Conservation (phyloP, 768 basidiomycete species). For the Floccularia luteovirens region DNA sequence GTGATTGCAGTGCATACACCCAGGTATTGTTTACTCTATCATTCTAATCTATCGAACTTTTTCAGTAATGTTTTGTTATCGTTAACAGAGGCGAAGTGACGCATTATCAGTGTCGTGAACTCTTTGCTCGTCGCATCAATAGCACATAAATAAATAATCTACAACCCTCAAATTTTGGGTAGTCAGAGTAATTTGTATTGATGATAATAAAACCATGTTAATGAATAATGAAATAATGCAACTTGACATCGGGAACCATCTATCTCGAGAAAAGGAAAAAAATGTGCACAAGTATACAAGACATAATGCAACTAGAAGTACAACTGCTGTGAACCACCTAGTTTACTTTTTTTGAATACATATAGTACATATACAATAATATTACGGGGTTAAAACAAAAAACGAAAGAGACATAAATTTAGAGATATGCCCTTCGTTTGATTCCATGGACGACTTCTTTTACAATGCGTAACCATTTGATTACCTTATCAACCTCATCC, state of each 20-base stretch:
- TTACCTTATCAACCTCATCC: conserved; percentile 56
- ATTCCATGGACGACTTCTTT: conserved; percentile 56
- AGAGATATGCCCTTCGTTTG: conserved; percentile 40
- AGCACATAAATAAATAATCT: conserved; percentile 24
- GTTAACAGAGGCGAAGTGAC: conserved; percentile 85
- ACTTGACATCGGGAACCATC: too few species aligned
- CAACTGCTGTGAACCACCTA: too few species aligned
- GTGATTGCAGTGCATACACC: conserved; percentile 93
- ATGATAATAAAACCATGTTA: too few species aligned
- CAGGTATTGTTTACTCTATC: conserved; percentile 37
- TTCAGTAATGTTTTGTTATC: background rate
- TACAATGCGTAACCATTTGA: conserved; percentile 55
- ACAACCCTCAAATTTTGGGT: too few species aligned
- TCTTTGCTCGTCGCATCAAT: conserved; percentile 54
- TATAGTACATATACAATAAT: conserved; percentile 24
- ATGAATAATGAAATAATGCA: too few species aligned
- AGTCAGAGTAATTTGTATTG: too few species aligned
- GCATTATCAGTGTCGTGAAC: conserved; percentile 92
- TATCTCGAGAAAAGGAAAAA: too few species aligned
- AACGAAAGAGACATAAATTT: conserved; percentile 6
- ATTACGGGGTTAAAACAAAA: conserved; percentile 10
- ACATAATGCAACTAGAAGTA: background rate
- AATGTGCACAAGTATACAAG: conserved; percentile 11
- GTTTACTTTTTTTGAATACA: conserved; percentile 11
- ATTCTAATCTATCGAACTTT: background rate